phyloP scores from a whole-genome alignment of 2,329 filamentous ascomycete species.

The Clarireedia sp. region DNA sequence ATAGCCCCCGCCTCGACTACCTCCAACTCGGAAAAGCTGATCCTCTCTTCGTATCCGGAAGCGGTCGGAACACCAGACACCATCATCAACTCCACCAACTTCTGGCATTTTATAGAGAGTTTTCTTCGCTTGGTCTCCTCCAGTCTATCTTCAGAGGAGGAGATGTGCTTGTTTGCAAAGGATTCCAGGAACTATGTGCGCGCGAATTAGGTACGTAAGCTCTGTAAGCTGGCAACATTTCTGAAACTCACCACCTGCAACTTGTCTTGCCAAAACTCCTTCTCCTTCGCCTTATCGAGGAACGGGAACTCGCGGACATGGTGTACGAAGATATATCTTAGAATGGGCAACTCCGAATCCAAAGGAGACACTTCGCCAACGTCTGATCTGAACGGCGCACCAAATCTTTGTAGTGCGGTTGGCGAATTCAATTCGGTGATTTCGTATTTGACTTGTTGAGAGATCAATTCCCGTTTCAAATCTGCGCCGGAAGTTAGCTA shows the following conservation, averaged over 20 bases:
- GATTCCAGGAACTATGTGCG: constrained; percentile 76
- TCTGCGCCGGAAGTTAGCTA: constrained; percentile 43
- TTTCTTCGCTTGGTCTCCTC: constrained; percentile 95
- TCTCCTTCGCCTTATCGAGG: constrained; percentile 90
- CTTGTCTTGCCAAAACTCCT: constrained; percentile 99
- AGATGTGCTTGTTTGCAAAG: constrained; percentile 95
- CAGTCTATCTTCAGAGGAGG: constrained; percentile 87
- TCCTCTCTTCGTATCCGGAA: constrained; percentile 94
- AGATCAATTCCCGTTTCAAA: constrained; percentile 90
- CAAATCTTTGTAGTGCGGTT: constrained; percentile 89
- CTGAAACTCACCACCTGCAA: constrained; percentile 69
- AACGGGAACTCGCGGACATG: constrained; percentile 98
- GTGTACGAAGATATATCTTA: constrained; percentile 95
- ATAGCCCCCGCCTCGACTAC: constrained; percentile 91
- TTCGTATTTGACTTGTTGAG: constrained; percentile 81
- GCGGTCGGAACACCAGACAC: constrained; percentile 93
- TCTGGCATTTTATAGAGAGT: constrained; percentile 84
- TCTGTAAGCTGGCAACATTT: background rate
- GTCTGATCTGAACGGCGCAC: constrained; percentile 88
- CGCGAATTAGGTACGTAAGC: constrained; percentile 3
- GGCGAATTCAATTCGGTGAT: constrained; percentile 90
- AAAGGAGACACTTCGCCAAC: constrained; percentile 87
- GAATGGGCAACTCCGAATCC: constrained; percentile 86
- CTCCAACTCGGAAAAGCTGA: constrained; percentile 93
- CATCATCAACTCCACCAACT: constrained; percentile 98